phyloP scores from a whole-genome alignment of 106 monocot genomes.

The Iris macrosiphon region DNA sequence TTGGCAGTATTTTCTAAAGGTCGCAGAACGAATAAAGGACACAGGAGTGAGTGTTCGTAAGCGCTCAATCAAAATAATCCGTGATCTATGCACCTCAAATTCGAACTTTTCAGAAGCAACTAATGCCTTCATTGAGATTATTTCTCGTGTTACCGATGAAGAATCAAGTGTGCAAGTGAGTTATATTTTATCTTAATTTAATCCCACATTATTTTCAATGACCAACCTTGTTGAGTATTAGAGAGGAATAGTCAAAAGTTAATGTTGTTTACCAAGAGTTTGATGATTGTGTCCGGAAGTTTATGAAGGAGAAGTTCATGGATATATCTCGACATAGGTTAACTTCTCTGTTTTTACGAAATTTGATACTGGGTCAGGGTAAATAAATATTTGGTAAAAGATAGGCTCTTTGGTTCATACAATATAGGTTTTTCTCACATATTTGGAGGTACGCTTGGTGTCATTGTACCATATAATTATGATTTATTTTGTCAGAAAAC shows the following conservation, averaged over 20 bases:
- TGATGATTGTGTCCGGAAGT: neutral
- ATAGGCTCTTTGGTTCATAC: too few species aligned
- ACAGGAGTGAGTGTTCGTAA: constrained; percentile 98
- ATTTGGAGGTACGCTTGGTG: too few species aligned
- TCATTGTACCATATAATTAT: too few species aligned
- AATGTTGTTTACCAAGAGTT: neutral
- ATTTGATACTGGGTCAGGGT: too few species aligned
- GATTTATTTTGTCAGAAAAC: too few species aligned
- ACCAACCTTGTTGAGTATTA: neutral
- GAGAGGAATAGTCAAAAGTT: neutral
- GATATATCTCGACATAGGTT: too few species aligned
- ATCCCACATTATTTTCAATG: neutral
- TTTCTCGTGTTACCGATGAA: constrained; percentile 96
- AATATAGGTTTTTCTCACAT: too few species aligned
- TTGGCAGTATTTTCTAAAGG: constrained; percentile 91
- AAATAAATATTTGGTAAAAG: too few species aligned
- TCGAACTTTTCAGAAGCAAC: constrained; percentile 58
- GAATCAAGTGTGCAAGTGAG: constrained; percentile 94
- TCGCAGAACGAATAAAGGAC: constrained; percentile 97
- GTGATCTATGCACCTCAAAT: constrained; percentile 84
- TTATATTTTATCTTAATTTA: constrained; percentile 7
- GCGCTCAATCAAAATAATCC: constrained; percentile 91
- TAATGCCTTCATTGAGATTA: constrained; percentile 87
- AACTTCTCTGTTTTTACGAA: too few species aligned
- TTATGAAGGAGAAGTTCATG: neutral